Evolutionary conservation across 495 filamentous ascomycete genomes (phyloP), one percentile per base, ranked within the genome.

Genomic region (Penicillium daleae): DNA sequence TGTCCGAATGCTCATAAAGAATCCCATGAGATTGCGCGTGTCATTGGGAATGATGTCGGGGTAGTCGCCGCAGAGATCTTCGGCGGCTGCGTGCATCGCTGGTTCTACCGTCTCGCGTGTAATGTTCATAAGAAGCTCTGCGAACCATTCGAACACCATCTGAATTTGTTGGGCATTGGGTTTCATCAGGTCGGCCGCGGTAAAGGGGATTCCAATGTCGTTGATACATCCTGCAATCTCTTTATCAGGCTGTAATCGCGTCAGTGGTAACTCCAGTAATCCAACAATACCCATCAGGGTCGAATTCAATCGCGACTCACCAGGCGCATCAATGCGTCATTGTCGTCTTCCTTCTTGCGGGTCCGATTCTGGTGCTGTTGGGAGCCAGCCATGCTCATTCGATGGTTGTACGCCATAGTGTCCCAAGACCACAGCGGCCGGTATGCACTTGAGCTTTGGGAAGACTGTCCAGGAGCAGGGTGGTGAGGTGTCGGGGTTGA

Each of bases 141-240:
- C 93, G 70, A 98, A 96, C 91, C 92, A 96, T 84, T 99, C 95
- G 62, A 97, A 93, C 35, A 99, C 90, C 83, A 92, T 90, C 76
- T 98, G 96, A 51, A 96, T 93, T 66, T 96, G 92, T 58, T 92
- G 86, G 12, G 96, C 88, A 66, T 96, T 95, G 5, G 95, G 95
- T 71, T 97, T 98, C 62, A 92, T 86, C 37, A 99, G 83, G 77
- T 99, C 95, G 63, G 90, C 89, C n/a, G 90, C 78, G 2, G 85
- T 89, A 75, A 97, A 97, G 4, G 86, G 85, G 56, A 99, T 90
- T 49, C 93, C 93, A 59, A 98, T 95, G 72, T 98, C 95, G 75
- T 87, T 93, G 80, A 99, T 96, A 76, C 95, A 99, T 70, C 90
- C 92, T 68, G 93, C 92, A 57, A 99, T 97, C 74, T 98, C 95